Conservation (phyloP, 1,139 yeast species). For the Scheffersomyces quercinus region DNA sequence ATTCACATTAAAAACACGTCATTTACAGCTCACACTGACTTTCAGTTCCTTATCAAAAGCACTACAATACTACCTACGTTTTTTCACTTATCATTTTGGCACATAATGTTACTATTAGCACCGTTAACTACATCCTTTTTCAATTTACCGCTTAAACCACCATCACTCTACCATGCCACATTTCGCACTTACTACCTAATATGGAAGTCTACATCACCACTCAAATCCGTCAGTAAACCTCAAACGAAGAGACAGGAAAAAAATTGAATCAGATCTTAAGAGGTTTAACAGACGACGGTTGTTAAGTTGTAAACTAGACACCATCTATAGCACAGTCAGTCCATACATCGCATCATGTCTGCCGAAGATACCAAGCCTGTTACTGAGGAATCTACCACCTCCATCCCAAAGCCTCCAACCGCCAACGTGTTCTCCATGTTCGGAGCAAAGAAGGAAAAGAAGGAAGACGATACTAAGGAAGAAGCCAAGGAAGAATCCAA, state of each 20-base stretch:
- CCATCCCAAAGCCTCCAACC: slow-evolving; percentile 56
- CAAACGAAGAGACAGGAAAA: slow-evolving; percentile 2
- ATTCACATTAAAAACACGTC: no score
- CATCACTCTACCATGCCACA: neutral
- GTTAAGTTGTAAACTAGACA: neutral
- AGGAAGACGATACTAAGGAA: slow-evolving; percentile 43
- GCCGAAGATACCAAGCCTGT: slow-evolving; percentile 38
- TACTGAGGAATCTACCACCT: slow-evolving; percentile 19
- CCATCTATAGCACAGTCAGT: no score
- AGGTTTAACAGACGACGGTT: neutral
- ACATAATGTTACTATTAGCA: no score
- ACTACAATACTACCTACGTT: no score
- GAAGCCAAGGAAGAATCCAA: slow-evolving; percentile 31
- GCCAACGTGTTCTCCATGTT: slow-evolving; percentile 86
- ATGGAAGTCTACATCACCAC: slow-evolving; percentile 10
- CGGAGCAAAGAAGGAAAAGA: slow-evolving; percentile 77
- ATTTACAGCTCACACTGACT: no score
- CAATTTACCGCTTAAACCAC: no score
- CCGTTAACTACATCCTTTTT: no score
- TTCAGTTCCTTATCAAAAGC: no score
- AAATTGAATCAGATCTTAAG: slow-evolving; percentile 2
- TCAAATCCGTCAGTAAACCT: slow-evolving; percentile 2
- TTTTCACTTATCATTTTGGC: no score
- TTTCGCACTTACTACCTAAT: slow-evolving; percentile 8
- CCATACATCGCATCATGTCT: slow-evolving; percentile 25